Base-by-base conservation (phyloP, 257 asterid genomes). In the Salvia splendens region DNA sequence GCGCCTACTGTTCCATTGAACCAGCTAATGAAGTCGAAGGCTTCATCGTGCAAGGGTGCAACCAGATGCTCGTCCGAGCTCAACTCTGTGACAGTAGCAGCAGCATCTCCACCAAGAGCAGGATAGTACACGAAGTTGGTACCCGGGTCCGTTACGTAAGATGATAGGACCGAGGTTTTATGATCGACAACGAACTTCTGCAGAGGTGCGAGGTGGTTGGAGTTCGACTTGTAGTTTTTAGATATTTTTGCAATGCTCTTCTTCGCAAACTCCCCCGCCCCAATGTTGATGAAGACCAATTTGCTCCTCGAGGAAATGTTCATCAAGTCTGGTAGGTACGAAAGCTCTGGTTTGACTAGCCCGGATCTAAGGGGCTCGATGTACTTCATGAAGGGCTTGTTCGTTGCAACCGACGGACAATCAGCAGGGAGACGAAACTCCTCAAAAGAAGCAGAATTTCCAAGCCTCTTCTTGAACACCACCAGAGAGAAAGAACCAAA, bases 121-220 rank as follows among this genome's bases (percentile, higher is more conserved):
- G 95, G 96, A 72, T 84, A 78, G 66, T 90, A 93, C 52, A 90
- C 80, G 59, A 90, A 90, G 71, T 78, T 81, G 74, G 83, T 84
- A 33, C 97, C 88, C 0, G 95, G 92, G 51, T 78, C 81, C 32
- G 85, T 87, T 50, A 88, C 85, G 32, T 82, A 83, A 11, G 92
- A 75, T 1, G 97, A 78, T 32, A 88, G 89, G 35, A 85, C 86
- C 0, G 95, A 85, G 70, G 83, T 59, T 63, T 83, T 83, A 28
- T 93, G 95, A 74, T 93, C 97, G 10, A 93, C 75, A 35, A 94
- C 66, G 33, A 66, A 88, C 30, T 79, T 80, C 12, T 83, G 79
- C 67, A 86, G 77, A 8, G 77, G 76, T 12, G 70, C 61, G 41
- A 33, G 82, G 71, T 69, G 76, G 71, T 79, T 64, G 3, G 83